These are phyloP conservation scores for Pyrenophora graminea DNA, from an alignment of 2,329 filamentous ascomycete genomes.

Conservation along the genomic window DNA sequence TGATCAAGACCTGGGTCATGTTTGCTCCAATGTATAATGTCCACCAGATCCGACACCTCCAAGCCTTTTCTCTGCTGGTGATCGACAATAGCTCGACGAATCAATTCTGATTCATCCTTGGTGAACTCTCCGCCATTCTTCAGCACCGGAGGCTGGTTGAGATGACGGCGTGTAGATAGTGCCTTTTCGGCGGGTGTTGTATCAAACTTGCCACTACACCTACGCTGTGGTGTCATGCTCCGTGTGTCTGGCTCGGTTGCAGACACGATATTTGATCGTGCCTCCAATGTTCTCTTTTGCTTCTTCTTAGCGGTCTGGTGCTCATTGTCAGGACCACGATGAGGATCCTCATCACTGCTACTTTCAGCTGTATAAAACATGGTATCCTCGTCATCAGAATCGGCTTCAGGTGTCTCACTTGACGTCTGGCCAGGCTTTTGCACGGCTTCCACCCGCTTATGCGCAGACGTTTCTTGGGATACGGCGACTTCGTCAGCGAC, in stretches of 20 bases:
- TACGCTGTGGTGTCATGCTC: neutral
- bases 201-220: neutral
- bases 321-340: neutral
- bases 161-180: slow-evolving; percentile 11
- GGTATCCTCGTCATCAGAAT: neutral
- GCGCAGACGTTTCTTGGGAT: neutral
- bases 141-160: slow-evolving; percentile 22
- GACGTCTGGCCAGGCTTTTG: neutral
- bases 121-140: slow-evolving; percentile 22
- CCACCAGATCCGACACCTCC: slow-evolving; percentile 22
- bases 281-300: neutral
- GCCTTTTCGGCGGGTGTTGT: slow-evolving; percentile 21
- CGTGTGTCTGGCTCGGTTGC: neutral
- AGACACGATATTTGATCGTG: neutral
- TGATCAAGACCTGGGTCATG: slow-evolving; percentile 2
- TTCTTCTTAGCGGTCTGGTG: neutral
- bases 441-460: neutral
- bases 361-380: slow-evolving; percentile 1
- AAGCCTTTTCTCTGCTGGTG: slow-evolving; percentile 25
- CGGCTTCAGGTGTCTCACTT: neutral
- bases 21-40: slow-evolving; percentile 23
- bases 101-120: slow-evolving; percentile 28
- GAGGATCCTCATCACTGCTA: neutral
- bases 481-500: neutral
- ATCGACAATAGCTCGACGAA: slow-evolving; percentile 28